phyloP scores from a whole-genome alignment of 306 rosid genomes.

The Glycine latifolia region DNA sequence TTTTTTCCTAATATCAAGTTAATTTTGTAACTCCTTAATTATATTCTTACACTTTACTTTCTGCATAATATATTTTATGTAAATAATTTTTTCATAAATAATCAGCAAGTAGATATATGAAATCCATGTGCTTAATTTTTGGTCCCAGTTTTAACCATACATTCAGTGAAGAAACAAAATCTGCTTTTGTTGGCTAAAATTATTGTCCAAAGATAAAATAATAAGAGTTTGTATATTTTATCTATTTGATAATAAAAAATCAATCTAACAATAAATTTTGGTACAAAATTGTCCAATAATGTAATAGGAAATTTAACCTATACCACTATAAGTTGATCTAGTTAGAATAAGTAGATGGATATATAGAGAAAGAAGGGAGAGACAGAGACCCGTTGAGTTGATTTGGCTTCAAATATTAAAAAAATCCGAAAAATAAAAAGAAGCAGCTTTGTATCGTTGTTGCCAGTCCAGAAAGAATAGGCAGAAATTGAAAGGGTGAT shows the following conservation, averaged over 20 bases:
- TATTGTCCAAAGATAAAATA: neutral
- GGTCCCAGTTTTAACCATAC: neutral
- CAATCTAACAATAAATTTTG: neutral
- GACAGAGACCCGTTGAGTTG: neutral
- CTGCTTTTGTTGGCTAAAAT: neutral
- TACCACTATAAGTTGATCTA: too few relatives aligned
- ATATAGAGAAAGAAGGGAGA: too few relatives aligned
- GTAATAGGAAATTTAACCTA: too few relatives aligned
- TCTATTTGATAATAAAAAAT: neutral
- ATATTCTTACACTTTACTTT: neutral
- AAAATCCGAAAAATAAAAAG: neutral
- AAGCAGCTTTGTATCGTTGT: neutral
- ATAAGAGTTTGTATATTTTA: too few relatives aligned
- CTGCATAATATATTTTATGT: neutral
- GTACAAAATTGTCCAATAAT: neutral
- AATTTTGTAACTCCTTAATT: too few relatives aligned
- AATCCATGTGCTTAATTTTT: neutral
- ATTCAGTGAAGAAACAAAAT: neutral
- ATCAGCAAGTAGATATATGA: neutral
- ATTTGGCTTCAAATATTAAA: neutral
- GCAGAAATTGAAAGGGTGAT: slow-evolving; percentile 13
- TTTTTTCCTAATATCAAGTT: too few relatives aligned
- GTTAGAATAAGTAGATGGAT: too few relatives aligned
- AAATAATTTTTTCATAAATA: neutral
- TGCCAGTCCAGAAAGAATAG: neutral